Percentiles rank a stretch among this genome's conserved stretches.
Evolutionary conservation across 2,329 filamentous ascomycete species (phyloP).

Genomic region (Botrytis pseudocinerea): DNA sequence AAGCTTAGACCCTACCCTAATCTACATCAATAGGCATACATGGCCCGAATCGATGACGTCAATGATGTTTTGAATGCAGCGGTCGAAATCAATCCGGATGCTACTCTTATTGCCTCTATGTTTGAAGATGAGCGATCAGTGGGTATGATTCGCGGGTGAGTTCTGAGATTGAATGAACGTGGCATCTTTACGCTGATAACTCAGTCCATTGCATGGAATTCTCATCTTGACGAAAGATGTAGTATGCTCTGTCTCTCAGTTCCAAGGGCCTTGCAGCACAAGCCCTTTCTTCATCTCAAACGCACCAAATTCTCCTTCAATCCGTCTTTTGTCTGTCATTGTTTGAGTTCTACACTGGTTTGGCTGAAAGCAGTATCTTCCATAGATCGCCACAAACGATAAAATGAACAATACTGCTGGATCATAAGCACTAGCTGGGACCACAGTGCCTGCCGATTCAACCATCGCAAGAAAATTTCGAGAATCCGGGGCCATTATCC

Average conservation of each 20-base stretch:
- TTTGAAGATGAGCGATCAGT: conserved; percentile 31
- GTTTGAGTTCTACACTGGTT: background rate
- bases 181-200: background rate
- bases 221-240: conserved; percentile 61
- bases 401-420: conserved; percentile 51
- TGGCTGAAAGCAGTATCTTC: background rate
- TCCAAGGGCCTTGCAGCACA: background rate
- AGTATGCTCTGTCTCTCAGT: conserved; percentile 49
- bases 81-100: conserved; percentile 35
- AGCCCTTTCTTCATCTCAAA: background rate
- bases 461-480: conserved; percentile 25
- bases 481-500: conserved; percentile 28
- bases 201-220: conserved; percentile 52
- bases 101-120: conserved; percentile 29
- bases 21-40: conserved; percentile 9
- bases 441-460: conserved; percentile 20
- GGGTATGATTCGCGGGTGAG: background rate
- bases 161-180: background rate
- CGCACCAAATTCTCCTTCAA: background rate
- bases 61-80: conserved; percentile 25
- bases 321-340: background rate
- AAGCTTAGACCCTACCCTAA: no score
- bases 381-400: conserved; percentile 15
- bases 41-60: conserved; percentile 24
- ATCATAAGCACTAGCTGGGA: background rate